These are phyloP conservation scores for Poterioochromonas sp. DNA, from an alignment of 352 stramenopile species.

Conservation along the genomic window DNA sequence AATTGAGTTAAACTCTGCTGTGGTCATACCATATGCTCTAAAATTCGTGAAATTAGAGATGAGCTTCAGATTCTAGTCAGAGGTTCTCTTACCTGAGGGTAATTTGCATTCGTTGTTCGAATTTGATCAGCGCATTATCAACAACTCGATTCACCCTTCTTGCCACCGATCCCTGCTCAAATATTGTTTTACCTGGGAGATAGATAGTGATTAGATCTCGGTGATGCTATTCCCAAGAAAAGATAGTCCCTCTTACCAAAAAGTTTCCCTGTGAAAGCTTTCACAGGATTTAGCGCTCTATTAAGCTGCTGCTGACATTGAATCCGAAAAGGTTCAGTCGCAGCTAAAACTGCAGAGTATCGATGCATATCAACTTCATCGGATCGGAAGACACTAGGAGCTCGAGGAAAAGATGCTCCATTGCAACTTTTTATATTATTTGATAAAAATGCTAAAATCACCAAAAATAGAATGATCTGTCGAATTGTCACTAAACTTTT, in stretches of 20 bases:
- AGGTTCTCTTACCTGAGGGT: not conserved
- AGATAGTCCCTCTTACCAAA: not conserved
- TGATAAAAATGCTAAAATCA: too few relatives aligned
- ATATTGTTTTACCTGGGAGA: not conserved
- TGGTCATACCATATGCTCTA: conserved; percentile 10
- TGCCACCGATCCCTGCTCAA: not conserved
- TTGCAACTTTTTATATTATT: too few relatives aligned
- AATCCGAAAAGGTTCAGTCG: not conserved
- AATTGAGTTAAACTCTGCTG: not conserved
- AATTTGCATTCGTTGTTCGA: not conserved
- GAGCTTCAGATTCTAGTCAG: not conserved
- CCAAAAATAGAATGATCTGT: too few relatives aligned
- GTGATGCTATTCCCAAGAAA: not conserved
- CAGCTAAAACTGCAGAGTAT: conserved; percentile 19
- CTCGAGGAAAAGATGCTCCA: too few relatives aligned
- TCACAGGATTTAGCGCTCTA: not conserved
- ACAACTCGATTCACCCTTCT: not conserved
- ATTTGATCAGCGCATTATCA: not conserved
- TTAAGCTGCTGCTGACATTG: conserved; percentile 1
- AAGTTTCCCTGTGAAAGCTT: not conserved
- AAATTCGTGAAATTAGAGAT: not conserved
- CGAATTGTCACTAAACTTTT: too few relatives aligned
- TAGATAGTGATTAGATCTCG: not conserved
- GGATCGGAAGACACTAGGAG: not conserved
- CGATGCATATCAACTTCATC: conserved; percentile 6